Evolutionary conservation across 306 rosid genomes (phyloP), one percentile per base, ranked within the genome.

Genomic region (Cucurbita moschata): DNA sequence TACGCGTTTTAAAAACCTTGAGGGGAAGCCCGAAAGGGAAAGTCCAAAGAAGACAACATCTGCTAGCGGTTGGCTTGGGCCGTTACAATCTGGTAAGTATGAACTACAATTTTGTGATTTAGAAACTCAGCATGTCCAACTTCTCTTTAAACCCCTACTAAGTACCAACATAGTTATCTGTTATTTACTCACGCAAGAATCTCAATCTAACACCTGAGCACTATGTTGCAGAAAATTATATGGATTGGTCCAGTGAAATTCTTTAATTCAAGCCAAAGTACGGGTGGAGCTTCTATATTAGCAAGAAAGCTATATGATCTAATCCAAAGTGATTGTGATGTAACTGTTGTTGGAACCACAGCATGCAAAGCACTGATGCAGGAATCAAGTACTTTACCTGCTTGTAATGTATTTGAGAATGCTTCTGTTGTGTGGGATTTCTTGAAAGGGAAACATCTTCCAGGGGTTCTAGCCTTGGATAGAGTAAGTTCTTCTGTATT

Each of bases 161-260:
- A 23, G 21, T 68, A 30, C 35, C 35, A 30, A 30, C 35, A 30
- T 30, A 47, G 14, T 47, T 46, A 39, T 64, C 50, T 68, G 73
- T 23, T 10, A 7, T 11, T 71, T 35, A 13, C 23, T 42, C 68
- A 19, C 40, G 66, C 19, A 11, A 37, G 37, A 21, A 40, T 16
- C 52, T 16, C 52, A 8, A 23, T 21, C 67, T 73, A 54, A 73
- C 67, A 18, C 65, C 73, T 50, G 71, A 37, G 30, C 1, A 59
- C 73, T 68, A 71, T 50, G 37, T 78, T 77, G 57, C 87, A 94
- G 98, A 86, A 94, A 78, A 60, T 86, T 78, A 30, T 83, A 61
- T 94, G 97, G 95, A 87, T 94, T 72, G 97, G 97, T 82, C 88
- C 95, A 19, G 87, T 94, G 76, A 83, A 89, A 77, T 86, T 94